Evolutionary conservation across 768 basidiomycete genomes (phyloP).

Genomic region (Auricularia cornea): DNA sequence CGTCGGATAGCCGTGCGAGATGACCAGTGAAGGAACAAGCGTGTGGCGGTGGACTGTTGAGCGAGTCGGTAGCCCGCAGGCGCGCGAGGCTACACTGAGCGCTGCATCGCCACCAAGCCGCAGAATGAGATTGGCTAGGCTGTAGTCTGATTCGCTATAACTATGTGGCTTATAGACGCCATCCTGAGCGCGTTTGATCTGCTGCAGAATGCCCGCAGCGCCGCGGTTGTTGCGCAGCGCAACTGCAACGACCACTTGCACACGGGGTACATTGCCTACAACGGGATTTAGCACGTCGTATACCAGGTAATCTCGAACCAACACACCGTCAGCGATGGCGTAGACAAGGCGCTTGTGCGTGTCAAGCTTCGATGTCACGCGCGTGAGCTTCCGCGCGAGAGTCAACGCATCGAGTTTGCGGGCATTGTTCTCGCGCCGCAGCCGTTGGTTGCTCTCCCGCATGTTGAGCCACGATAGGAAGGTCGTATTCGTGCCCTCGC

Average conservation of each 20-base stretch:
- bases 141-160: conserved; percentile 15
- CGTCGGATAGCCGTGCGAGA: background rate
- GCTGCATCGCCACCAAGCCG: conserved; percentile 15
- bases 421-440: background rate
- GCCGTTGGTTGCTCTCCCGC: background rate
- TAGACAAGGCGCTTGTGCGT: conserved; percentile 16
- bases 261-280: conserved; percentile 12
- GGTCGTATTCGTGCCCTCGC: background rate
- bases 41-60: background rate
- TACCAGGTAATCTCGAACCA: no score
- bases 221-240: conserved; percentile 11
- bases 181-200: conserved; percentile 10
- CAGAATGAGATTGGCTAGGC: conserved; percentile 13
- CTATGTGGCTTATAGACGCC: conserved; percentile 13
- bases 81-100: conserved; percentile 13
- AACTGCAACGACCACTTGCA: conserved; percentile 11
- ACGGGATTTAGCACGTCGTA: no score
- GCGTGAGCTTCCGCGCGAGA: background rate
- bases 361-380: conserved; percentile 1
- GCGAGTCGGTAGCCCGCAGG: background rate
- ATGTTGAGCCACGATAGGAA: background rate
- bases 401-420: background rate
- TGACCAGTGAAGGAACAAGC: background rate
- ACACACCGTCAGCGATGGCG: conserved; percentile 10
- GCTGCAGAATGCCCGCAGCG: conserved; percentile 12